Percentiles rank a stretch among this genome's conserved stretches.
These are phyloP conservation scores for Candida arabinofermentans DNA, from an alignment of 805 yeast species.

Conservation along the genomic window DNA sequence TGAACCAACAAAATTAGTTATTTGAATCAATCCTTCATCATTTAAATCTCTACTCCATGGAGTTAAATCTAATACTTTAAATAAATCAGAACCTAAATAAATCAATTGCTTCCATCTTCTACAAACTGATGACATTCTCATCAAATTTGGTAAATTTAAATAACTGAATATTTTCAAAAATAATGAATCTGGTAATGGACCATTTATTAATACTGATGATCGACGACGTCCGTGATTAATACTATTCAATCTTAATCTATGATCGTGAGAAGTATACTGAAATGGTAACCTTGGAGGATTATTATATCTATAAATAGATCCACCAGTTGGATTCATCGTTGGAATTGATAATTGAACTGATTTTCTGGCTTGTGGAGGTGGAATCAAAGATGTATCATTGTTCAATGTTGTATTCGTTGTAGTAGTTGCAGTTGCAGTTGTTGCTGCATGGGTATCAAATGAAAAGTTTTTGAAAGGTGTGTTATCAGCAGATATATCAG, in stretches of 20 bases:
- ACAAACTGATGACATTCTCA: slow-evolving; percentile 57
- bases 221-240: slow-evolving; percentile 43
- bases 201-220: slow-evolving; percentile 53
- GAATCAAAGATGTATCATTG: slow-evolving; percentile 1
- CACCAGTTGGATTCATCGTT: slow-evolving; percentile 23
- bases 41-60: slow-evolving; percentile 60
- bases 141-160: slow-evolving; percentile 53
- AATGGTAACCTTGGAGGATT: slow-evolving; percentile 29
- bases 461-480: slow-evolving; percentile 7
- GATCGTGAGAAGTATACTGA: slow-evolving; percentile 52
- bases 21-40: slow-evolving; percentile 52
- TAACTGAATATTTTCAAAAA: slow-evolving; percentile 49
- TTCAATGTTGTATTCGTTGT: neutral
- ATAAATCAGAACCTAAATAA: slow-evolving; percentile 51
- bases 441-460: slow-evolving; percentile 1
- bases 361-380: slow-evolving; percentile 1
- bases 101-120: slow-evolving; percentile 66
- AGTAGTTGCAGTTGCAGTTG: neutral
- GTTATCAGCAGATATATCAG: slow-evolving; percentile 1
- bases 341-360: slow-evolving; percentile 19
- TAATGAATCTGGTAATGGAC: slow-evolving; percentile 59
- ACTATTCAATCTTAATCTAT: slow-evolving; percentile 45
- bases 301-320: slow-evolving; percentile 25
- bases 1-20: slow-evolving; percentile 68
- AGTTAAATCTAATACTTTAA: slow-evolving; percentile 49